Base-by-base conservation (phyloP, 1,284 basidiomycete genomes). In the Rhizopogon parksii region DNA sequence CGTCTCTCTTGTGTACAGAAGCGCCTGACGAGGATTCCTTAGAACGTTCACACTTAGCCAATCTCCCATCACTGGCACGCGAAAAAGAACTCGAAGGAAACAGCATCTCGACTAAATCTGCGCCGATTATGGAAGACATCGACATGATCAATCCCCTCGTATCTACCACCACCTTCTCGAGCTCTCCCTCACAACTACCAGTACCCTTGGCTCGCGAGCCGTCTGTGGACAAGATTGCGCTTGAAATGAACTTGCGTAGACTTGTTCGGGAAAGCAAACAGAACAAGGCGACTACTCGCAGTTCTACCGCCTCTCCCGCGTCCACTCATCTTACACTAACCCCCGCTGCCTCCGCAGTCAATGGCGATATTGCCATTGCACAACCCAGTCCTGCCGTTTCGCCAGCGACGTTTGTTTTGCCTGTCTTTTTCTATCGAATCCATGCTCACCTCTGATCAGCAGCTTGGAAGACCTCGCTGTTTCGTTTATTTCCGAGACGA, bases 401-500 rank as follows among this genome's bases (percentile, higher is more conserved):
- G 43, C n/a, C 46, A 47, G 38, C 43, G 7, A 48, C 36, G 37
- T 36, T 36, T 48, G 43, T 43, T 47, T 17, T 40, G 7, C 30
- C 19, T 40, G 12, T 39, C 32, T 24, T 46, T 27, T 49, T 42
- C 43, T 46, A 17, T 37, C 27, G 25, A 27, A 37, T 45, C n/a
- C 32, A 21, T 46, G 36, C 52, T 50, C 19, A 50, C 36, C 36
- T 51, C 38, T 21, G 36, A 54, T 35, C n/a, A 51, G 48, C 24
- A 55, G 42, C 40, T 57, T 79, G 40, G 77, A 79, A 40, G 73
- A 77, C 45, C 65, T 81, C 21, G 78, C 78, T 0, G 67, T 71
- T 36, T 76, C 76, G 0, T 78, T 81, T 59, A 80, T 80, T 49
- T 71, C 73, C 1, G 76, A 80, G 60, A 73, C 77, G 19, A 76